Base-by-base conservation (phyloP, 148 eudicot species). In the Nepenthes mirabilis region DNA sequence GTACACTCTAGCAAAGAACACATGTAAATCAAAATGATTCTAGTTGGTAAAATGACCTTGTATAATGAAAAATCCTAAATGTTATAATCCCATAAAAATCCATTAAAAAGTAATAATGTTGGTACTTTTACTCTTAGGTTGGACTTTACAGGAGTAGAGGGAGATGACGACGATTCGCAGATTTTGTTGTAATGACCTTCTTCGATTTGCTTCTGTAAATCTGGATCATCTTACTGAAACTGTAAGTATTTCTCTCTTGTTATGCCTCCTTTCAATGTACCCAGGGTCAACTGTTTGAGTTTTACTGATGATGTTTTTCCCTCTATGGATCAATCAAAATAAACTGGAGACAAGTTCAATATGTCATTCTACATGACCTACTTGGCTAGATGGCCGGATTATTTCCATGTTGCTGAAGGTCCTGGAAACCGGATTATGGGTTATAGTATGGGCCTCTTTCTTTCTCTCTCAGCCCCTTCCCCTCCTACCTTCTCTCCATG, bases 301-400 rank as follows among this genome's bases (percentile, higher is more conserved):
- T 52, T 56, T 32, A n/a, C 43, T 34, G 37, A 23, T 12, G 23
- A 23, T 56, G 57, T 11, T 62, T 40, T 65, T 37, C n/a, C 58
- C 67, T 47, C 33, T 58, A 58, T 65, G 14, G 34, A 45, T 43
- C 36, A 33, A 47, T 34, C 7, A 23, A 23, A 62, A 11, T 40
- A 40, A 40, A 40, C 23, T 40, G 65, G 9, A 2, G 66, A 48
- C 64, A 90, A 93, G 98, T 93, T 93, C 82, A 88, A 93, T 68
- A 88, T 93, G 98, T 88, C 98, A 14, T 93, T 93, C 68, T 93
- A 93, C 71, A 88, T 93, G 98, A 93, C 96, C 32, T 93, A 93
- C 70, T 67, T 88, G 72, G 96, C 98, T 7, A 73, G 96, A 59
- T 93, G 98, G 98, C 96, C 98, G 0, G 96, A 88, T 70, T 93